Evolutionary conservation across 257 asterid genomes (phyloP).

Genomic region (Mentha longifolia): DNA sequence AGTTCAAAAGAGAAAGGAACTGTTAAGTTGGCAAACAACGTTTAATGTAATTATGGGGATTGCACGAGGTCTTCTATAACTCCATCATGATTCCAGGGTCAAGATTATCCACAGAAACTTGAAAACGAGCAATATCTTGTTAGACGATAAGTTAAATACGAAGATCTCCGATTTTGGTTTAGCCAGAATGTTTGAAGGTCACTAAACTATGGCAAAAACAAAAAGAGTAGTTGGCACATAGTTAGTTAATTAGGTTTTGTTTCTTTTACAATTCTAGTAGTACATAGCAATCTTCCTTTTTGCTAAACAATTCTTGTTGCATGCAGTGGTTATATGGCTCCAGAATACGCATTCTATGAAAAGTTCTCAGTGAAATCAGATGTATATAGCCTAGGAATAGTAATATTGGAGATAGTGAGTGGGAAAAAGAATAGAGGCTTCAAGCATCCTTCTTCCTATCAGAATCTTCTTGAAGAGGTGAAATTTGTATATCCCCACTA

Average conservation of each 20-base stretch:
- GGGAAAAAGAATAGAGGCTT: slow-evolving; percentile 25
- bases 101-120: slow-evolving; percentile 23
- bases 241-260: too few species aligned
- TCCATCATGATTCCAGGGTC: slow-evolving; percentile 22
- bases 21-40: slow-evolving; percentile 11
- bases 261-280: too few species aligned
- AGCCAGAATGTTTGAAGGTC: slow-evolving; percentile 23
- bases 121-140: slow-evolving; percentile 20
- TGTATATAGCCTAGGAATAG: slow-evolving; percentile 29
- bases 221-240: too few species aligned
- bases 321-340: too few species aligned
- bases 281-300: too few species aligned
- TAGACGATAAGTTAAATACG: slow-evolving; percentile 14
- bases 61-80: slow-evolving; percentile 18
- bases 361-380: slow-evolving; percentile 25
- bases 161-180: slow-evolving; percentile 34
- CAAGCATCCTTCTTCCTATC: background rate
- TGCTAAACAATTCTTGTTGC: too few species aligned
- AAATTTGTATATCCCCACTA: background rate
- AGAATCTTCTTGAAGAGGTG: slow-evolving; percentile 23
- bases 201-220: too few species aligned
- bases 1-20: background rate
- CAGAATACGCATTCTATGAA: too few species aligned
- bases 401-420: slow-evolving; percentile 29
- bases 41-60: slow-evolving; percentile 26